Base-by-base conservation (phyloP, 2,329 filamentous ascomycete genomes). In the Diplodia scrobiculata region DNA sequence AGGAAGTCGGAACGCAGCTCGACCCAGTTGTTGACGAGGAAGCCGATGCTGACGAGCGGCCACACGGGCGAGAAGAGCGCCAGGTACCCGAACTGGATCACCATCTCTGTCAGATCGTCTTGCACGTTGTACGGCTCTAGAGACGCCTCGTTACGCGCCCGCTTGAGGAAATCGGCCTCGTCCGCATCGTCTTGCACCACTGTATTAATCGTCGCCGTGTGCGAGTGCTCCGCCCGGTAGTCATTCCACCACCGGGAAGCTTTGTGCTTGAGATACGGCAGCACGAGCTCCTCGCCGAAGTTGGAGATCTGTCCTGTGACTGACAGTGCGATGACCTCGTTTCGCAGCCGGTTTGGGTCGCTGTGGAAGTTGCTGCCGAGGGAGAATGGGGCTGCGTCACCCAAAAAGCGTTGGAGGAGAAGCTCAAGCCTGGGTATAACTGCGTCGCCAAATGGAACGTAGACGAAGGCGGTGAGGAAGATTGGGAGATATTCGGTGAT, bases 11-110 rank as follows among this genome's bases (percentile, higher is more conserved):
- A 74, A 1, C 75, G 73, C 14, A 76, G 68, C 51, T 76, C 75
- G 55, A 76, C 68, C 75, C 74, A 76, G 51, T 76, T 76, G 66
- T 76, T 76, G 67, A 76, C 71, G 50, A 76, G 72, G 66, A 76
- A 76, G 5, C 73, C 74, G 38, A 76, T 75, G 2, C 72, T 71
- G 10, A 76, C 71, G 5, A 76, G 70, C 3, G 75, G 75, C 75
- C 74, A 76, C 1, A 76, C 74, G 0, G 74, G 72, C 36, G 71
- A 73, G 67, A 76, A 76, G 4, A 76, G 68, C 0, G 75, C 72
- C 7, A 76, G 71, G 51, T 76, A 76, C 2, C 75, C 74, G 53
- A 75, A 76, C 55, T 76, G 75, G 17, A 76, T 72, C 7, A 76
- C 75, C 74, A 76, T 76, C 63, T 76, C 74, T 0, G 71, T 70